Base-by-base conservation (phyloP, 1,139 yeast species). In the Geotrichum carabidarum region DNA sequence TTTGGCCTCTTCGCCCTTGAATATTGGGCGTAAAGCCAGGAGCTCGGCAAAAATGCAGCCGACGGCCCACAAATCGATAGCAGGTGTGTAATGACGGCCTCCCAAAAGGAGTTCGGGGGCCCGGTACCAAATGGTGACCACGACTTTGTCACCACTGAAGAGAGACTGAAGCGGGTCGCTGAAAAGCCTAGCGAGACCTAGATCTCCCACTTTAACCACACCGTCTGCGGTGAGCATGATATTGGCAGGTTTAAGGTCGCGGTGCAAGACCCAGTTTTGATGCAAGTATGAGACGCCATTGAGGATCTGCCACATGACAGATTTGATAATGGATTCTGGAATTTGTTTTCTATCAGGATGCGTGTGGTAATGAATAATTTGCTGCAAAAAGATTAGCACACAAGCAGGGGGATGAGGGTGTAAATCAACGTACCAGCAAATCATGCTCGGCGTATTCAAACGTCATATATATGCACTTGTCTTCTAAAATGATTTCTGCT, bases 1-100 rank as follows among this genome's bases (percentile, higher is more conserved):
- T 65, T 91, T 93, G n/a, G 96, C 95, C 68, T 93, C 99, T 70
- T 93, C 99, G 44, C 99, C 99, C 68, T 94, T 93, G 73, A 93
- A 93, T 4, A 93, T 84, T 0, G 99, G 99, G 63, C 96, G 74
- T 44, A 94, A 72, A 1, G 96, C 88, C 18, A 93, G 74, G 50
- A 93, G 73, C 67, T 94, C 99, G 0, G 96, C 99, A 61, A 93
- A 77, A 8, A 94, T 93, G 69, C 99, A 93, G 0, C 99, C 99
- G 8, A 90, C 89, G 0, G 99, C 97, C 99, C 99, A 93, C 53
- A 89, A 70, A 70, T 93, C 98, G 46, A 93, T 86, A 0, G 98
- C 93, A 0, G 98, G 96, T 0, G 97, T 86, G 67, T 93, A 93
- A 71, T 93, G 96, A 49, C 96, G 75, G 1, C 96, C 90, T 0